A percentile compares a stretch with the other conserved stretches of the same genome.
Conservation (phyloP, 345 rosid genomes). For the Laguncularia racemosa region DNA sequence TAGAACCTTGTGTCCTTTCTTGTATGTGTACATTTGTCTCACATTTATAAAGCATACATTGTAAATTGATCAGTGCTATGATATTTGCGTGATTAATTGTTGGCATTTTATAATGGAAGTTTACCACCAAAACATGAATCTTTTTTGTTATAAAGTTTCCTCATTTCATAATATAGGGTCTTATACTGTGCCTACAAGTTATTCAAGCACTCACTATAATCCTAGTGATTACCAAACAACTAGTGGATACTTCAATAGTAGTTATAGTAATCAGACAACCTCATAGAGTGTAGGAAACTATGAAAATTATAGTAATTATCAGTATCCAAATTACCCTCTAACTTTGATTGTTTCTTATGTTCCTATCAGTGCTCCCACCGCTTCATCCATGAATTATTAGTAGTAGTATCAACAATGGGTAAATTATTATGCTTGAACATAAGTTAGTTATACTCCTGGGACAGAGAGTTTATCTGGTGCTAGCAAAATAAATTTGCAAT, state of each 20-base stretch:
- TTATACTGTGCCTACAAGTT: slow-evolving; percentile 94
- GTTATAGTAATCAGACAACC: slow-evolving; percentile 59
- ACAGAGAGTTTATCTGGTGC: slow-evolving; percentile 71
- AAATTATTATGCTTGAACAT: slow-evolving; percentile 73
- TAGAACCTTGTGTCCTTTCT: too few species aligned
- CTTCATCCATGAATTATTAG: slow-evolving; percentile 51
- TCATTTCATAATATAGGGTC: slow-evolving; percentile 99
- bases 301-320: slow-evolving; percentile 53
- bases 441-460: slow-evolving; percentile 97
- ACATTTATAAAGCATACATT: too few species aligned
- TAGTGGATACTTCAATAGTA: slow-evolving; percentile 74
- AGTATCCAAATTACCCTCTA: too few species aligned
- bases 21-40: too few species aligned
- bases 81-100: too few species aligned
- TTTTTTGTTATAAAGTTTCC: too few species aligned
- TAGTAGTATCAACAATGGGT: slow-evolving; percentile 84
- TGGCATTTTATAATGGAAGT: too few species aligned
- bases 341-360: slow-evolving; percentile 39
- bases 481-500: slow-evolving; percentile 42
- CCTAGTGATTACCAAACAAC: slow-evolving; percentile 99
- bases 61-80: too few species aligned
- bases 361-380: slow-evolving; percentile 40
- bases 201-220: slow-evolving; percentile 95
- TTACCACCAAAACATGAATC: too few species aligned
- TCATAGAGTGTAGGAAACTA: slow-evolving; percentile 62